Conservation (phyloP, 1,284 basidiomycete genomes). For the Phylloboletellus chloephorus region DNA sequence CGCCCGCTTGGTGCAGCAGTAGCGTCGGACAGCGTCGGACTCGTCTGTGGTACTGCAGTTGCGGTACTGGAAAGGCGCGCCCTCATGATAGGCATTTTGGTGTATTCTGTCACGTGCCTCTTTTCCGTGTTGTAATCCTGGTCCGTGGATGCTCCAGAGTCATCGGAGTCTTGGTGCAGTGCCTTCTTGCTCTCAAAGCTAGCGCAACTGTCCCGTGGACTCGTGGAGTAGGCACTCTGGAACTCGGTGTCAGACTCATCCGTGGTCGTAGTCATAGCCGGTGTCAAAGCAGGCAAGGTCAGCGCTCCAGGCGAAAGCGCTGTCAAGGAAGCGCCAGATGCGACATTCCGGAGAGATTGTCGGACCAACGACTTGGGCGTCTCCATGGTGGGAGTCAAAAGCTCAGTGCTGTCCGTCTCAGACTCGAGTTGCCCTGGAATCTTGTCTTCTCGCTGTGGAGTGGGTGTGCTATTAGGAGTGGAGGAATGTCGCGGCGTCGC, state of each 20-base stretch:
- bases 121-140: conserved; percentile 22
- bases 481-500: conserved; percentile 31
- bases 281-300: conserved; percentile 40
- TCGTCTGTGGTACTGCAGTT: conserved; percentile 37
- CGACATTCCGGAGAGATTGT: conserved; percentile 34
- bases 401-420: conserved; percentile 25
- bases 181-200: conserved; percentile 33
- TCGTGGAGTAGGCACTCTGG: conserved; percentile 75
- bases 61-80: conserved; percentile 45
- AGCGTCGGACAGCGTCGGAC: conserved; percentile 38
- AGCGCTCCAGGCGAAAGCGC: conserved; percentile 29
- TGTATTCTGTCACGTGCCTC: conserved; percentile 31
- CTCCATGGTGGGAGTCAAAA: conserved; percentile 24
- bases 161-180: conserved; percentile 28
- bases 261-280: conserved; percentile 43
- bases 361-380: conserved; percentile 8
- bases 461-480: conserved; percentile 28
- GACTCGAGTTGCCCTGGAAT: conserved; percentile 24
- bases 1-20: conserved; percentile 31
- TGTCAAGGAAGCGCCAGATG: conserved; percentile 32
- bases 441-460: conserved; percentile 28
- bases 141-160: conserved; percentile 33
- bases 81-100: conserved; percentile 28
- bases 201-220: conserved; percentile 59
- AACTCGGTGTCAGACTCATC: conserved; percentile 82